phyloP scores from a whole-genome alignment of 495 filamentous ascomycete species.

The Trichoderma reesei region DNA sequence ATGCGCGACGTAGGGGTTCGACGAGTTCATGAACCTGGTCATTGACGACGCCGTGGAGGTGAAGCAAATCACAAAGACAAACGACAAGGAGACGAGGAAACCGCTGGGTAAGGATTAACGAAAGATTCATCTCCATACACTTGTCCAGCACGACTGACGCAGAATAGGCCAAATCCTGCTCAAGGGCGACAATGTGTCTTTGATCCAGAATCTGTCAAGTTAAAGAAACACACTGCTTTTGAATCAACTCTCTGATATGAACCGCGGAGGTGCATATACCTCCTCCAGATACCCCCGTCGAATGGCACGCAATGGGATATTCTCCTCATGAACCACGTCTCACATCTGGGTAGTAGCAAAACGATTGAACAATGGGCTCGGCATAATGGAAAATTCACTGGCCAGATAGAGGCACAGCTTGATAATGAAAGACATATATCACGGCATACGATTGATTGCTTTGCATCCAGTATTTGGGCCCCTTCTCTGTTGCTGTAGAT shows the following conservation, averaged over 20 bases:
- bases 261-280: background rate
- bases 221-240: conserved; percentile 16
- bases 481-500: background rate
- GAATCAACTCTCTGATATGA: conserved; percentile 17
- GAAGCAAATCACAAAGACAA: conserved; percentile 69
- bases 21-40: conserved; percentile 99
- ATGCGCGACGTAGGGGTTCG: conserved; percentile 58
- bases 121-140: background rate
- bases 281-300: background rate
- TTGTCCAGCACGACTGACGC: conserved; percentile 20
- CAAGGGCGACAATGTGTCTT: conserved; percentile 94
- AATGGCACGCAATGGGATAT: conserved; percentile 1
- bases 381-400: background rate
- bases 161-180: conserved; percentile 81
- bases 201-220: conserved; percentile 72
- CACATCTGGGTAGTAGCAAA: conserved; percentile 3
- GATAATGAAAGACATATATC: background rate
- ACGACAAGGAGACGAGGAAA: conserved; percentile 63
- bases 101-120: conserved; percentile 57
- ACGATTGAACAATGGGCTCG: background rate
- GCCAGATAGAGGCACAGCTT: too few species aligned
- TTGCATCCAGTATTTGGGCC: background rate
- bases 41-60: conserved; percentile 92
- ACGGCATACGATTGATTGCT: background rate
- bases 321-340: background rate